Evolutionary conservation across 164 flowering plant genomes (phyloP), one percentile per base, ranked within the genome.

Genomic region (Pachysandra terminalis): DNA sequence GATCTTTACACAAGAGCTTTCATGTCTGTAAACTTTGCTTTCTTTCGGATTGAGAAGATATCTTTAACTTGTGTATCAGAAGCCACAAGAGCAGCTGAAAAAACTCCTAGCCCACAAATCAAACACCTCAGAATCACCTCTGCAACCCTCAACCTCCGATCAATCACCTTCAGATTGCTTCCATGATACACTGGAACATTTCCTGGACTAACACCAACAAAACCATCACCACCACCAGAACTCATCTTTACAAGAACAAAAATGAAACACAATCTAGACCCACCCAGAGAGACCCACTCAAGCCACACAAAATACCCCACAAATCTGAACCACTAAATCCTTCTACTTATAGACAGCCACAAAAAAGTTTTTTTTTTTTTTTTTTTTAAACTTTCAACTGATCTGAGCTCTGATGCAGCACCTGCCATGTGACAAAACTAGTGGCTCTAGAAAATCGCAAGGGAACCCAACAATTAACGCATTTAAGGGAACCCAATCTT

Each of bases 21-120:
- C 97, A 94, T 89, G 81, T 91, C 93, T 23, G 96, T 91, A 68
- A 83, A 91, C 60, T 74, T 83, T 27, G 98, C 97, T 72, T 71
- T 83, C 86, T 90, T 94, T 32, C 74, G 71, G 55, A 94, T 75
- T 0, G 91, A 56, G 78, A 94, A 94, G 81, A 94, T 85, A 55
- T 75, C 82, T 70, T 64, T 90, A 61, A 86, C 92, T 70, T 91
- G 90, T 23, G 82, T 67, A 77, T 90, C 96, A 55, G 90, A 77
- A 19, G 80, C 97, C 37, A 94, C 74, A 73, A 94, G 90, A 79
- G 79, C 75, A 77, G 92, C 88, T 45, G 93, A 86, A 74, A 87
- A 74, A 68, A 83, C 70, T 41, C 90, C 90, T 15, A 91, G 54
- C 19, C 82, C 95, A 82, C 86, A 83, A 5, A 94, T 85, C 68